These are phyloP conservation scores for Paxillus rubicundulus DNA, from an alignment of 768 basidiomycete genomes.

Conservation along the genomic window DNA sequence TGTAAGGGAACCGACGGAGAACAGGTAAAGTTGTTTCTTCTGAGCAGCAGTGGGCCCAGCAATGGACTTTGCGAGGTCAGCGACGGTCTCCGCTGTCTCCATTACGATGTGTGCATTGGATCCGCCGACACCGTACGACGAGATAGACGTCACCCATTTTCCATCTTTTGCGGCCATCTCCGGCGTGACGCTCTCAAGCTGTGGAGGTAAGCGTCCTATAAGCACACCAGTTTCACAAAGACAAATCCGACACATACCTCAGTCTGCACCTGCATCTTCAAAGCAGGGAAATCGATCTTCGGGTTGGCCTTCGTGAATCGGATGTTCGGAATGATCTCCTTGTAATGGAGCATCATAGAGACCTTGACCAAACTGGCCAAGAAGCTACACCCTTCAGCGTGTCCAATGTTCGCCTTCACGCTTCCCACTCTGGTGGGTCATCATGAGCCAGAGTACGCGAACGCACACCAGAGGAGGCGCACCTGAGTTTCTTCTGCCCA, in stretches of 20 bases:
- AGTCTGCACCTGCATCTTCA: conserved; percentile 28
- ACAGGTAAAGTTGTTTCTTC: conserved; percentile 23
- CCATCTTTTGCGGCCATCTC: conserved; percentile 30
- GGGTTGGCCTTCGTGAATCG: conserved; percentile 28
- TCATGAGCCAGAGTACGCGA: neutral
- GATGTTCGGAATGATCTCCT: conserved; percentile 28
- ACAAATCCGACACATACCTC: conserved; percentile 10
- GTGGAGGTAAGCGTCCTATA: neutral
- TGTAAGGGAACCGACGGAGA: conserved; percentile 28
- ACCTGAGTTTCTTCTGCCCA: conserved; percentile 18
- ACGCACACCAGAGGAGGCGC: neutral
- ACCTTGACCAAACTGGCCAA: conserved; percentile 35
- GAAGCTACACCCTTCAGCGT: conserved; percentile 32
- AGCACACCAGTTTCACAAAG: neutral
- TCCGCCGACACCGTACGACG: conserved; percentile 34
- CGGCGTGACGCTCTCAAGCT: conserved; percentile 24
- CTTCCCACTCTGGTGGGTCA: conserved; percentile 21
- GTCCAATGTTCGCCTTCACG: conserved; percentile 26
- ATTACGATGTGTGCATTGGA: conserved; percentile 34
- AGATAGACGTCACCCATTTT: conserved; percentile 31
- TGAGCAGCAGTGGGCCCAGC: neutral
- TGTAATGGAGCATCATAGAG: conserved; percentile 31
- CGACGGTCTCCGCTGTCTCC: conserved; percentile 22
- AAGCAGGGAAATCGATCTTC: conserved; percentile 22
- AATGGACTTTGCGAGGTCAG: conserved; percentile 10